Evolutionary conservation across 306 rosid species (phyloP).

Genomic region (Heteromeles arbutifolia): DNA sequence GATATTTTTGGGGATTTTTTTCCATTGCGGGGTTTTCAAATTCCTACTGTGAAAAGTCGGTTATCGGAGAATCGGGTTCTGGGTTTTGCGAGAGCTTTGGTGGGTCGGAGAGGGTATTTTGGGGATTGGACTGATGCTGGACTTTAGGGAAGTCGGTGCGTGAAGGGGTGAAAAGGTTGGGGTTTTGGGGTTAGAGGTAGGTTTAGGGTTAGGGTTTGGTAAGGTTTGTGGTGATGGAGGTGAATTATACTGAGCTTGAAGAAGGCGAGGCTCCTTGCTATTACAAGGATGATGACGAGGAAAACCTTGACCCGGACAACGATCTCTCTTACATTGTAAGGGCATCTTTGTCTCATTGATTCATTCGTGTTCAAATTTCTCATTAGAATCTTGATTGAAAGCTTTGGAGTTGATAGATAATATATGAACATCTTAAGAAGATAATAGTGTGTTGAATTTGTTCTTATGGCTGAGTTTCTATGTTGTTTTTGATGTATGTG

Average conservation of each 20-base stretch:
- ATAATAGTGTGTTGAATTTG: conserved; percentile 2
- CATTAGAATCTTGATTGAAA: conserved; percentile 15
- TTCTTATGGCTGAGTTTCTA: not conserved
- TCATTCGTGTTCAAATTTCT: conserved; percentile 12
- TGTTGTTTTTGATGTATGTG: not conserved
- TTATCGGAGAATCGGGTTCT: conserved; percentile 31
- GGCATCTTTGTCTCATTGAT: conserved; percentile 20
- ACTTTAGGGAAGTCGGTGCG: conserved; percentile 55
- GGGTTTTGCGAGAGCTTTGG: conserved; percentile 28
- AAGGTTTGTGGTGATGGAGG: conserved; percentile 37
- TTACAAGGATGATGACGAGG: conserved; percentile 46
- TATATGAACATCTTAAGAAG: not conserved
- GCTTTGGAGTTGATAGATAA: conserved; percentile 14
- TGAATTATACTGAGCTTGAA: conserved; percentile 45
- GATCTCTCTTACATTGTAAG: conserved; percentile 78
- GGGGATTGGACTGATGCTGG: conserved; percentile 56
- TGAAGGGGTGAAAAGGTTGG: conserved; percentile 24
- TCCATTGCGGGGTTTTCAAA: conserved; percentile 29
- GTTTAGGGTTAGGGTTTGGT: conserved; percentile 30
- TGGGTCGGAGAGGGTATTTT: conserved; percentile 30
- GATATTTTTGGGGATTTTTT: conserved; percentile 27
- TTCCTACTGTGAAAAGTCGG: conserved; percentile 20
- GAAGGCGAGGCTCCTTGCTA: conserved; percentile 76
- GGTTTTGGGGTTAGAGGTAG: conserved; percentile 34
- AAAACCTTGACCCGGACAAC: conserved; percentile 42